phyloP scores from a whole-genome alignment of 352 stramenopile species.

The Phytophthora melonis region DNA sequence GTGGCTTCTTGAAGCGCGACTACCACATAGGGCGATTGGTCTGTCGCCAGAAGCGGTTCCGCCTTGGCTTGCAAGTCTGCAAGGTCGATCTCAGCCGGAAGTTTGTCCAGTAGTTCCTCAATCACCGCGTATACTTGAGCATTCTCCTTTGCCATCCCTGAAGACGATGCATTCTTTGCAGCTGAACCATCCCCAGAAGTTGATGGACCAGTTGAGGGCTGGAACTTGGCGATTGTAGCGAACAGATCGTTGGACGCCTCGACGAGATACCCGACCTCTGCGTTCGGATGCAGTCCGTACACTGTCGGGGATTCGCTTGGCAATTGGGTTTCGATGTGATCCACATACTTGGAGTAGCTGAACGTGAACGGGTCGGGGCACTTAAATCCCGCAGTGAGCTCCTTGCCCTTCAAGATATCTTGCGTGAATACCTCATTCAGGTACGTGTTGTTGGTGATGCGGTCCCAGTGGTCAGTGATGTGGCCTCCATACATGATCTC shows the following conservation, averaged over 20 bases:
- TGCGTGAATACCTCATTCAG: slow-evolving; percentile 70
- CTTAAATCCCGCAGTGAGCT: slow-evolving; percentile 78
- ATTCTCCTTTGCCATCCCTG: slow-evolving; percentile 38
- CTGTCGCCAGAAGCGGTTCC: slow-evolving; percentile 60
- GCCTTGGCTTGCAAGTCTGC: slow-evolving; percentile 58
- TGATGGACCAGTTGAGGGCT: slow-evolving; percentile 81
- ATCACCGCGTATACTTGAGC: slow-evolving; percentile 55
- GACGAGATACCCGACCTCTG: slow-evolving; percentile 81
- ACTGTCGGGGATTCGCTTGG: slow-evolving; percentile 70
- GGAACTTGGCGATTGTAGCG: slow-evolving; percentile 83
- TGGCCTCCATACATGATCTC: slow-evolving; percentile 94
- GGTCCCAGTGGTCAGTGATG: slow-evolving; percentile 88
- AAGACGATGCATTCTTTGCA: slow-evolving; percentile 22
- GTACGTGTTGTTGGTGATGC: slow-evolving; percentile 86
- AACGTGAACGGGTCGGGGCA: slow-evolving; percentile 72
- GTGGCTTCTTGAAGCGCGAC: slow-evolving; percentile 85
- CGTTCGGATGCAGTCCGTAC: slow-evolving; percentile 84
- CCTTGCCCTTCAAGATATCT: slow-evolving; percentile 61
- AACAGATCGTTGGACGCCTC: slow-evolving; percentile 89
- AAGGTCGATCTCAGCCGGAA: slow-evolving; percentile 74
- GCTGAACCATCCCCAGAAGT: slow-evolving; percentile 31
- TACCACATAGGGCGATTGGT: slow-evolving; percentile 84
- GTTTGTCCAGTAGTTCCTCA: slow-evolving; percentile 62
- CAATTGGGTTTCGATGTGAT: slow-evolving; percentile 78
- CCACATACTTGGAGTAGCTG: slow-evolving; percentile 95